A percentile compares a stretch with the other conserved stretches of the same genome.
phyloP scores from a whole-genome alignment of 257 asterid genomes.

The Fraxinus americana region DNA sequence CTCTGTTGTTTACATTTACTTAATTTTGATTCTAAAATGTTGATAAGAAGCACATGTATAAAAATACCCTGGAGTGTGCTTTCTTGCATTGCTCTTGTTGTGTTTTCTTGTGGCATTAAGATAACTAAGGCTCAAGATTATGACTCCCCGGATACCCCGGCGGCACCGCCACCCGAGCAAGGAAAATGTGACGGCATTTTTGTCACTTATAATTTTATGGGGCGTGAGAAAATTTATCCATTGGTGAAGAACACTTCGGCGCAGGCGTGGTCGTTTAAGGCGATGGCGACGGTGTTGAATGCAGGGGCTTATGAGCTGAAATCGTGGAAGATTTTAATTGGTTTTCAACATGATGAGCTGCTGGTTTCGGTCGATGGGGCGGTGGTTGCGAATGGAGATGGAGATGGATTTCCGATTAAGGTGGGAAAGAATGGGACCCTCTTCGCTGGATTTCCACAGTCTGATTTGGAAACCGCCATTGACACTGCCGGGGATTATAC shows the following conservation, averaged over 20 bases:
- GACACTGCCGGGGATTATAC: constrained; percentile 76
- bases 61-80: constrained; percentile 41
- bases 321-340: constrained; percentile 64
- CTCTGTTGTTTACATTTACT: not conserved
- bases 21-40: constrained; percentile 14
- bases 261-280: constrained; percentile 81
- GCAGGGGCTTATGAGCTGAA: constrained; percentile 65
- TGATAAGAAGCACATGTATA: constrained; percentile 31
- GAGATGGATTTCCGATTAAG: constrained; percentile 53
- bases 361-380: constrained; percentile 85
- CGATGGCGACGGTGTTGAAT: constrained; percentile 54
- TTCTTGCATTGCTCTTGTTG: constrained; percentile 29
- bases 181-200: constrained; percentile 69
- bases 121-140: constrained; percentile 53
- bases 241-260: constrained; percentile 71
- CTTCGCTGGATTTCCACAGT: constrained; percentile 68
- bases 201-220: constrained; percentile 56
- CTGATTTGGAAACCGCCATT: constrained; percentile 82
- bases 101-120: constrained; percentile 23
- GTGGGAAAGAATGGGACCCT: constrained; percentile 74
- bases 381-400: constrained; percentile 42
- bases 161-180: constrained; percentile 50
- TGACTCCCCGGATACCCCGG: constrained; percentile 27
- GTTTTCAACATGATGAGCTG: constrained; percentile 70
- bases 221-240: constrained; percentile 77